phyloP scores from a whole-genome alignment of 2,329 filamentous ascomycete genomes.

The Verticillium isaacii region DNA sequence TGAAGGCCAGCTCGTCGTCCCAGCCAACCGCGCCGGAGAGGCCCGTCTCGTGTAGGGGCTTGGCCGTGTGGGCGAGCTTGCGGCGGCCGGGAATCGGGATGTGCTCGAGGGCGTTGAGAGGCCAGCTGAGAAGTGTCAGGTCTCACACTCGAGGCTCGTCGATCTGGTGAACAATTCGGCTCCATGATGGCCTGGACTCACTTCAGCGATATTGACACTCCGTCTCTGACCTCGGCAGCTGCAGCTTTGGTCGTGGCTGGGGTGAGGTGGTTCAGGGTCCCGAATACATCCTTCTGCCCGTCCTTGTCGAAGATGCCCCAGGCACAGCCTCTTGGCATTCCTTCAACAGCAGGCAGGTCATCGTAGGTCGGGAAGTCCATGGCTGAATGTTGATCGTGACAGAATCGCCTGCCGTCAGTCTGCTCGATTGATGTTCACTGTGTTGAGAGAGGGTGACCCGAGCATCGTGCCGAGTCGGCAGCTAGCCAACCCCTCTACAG shows the following conservation, averaged over 20 bases:
- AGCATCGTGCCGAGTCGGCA: too few relatives aligned
- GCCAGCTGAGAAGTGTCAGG: constrained; percentile 26
- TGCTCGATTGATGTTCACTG: too few relatives aligned
- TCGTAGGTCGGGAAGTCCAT: constrained; percentile 37
- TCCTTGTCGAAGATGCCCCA: constrained; percentile 50
- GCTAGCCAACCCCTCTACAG: too few relatives aligned
- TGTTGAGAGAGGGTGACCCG: too few relatives aligned
- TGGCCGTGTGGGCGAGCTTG: constrained; percentile 27
- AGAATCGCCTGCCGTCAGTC: too few relatives aligned
- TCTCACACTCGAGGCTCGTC: neutral
- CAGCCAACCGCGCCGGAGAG: constrained; percentile 24
- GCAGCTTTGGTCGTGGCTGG: constrained; percentile 36
- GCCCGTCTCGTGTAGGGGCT: constrained; percentile 25
- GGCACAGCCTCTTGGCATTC: constrained; percentile 41
- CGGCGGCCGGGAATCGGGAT: constrained; percentile 29
- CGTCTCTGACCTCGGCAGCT: constrained; percentile 36
- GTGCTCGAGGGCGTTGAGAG: constrained; percentile 33
- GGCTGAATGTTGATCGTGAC: too few relatives aligned
- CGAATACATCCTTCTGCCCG: constrained; percentile 42
- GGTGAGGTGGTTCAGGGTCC: constrained; percentile 49
- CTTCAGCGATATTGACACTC: constrained; percentile 50
- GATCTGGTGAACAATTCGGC: neutral
- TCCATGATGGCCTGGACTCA: constrained; percentile 17
- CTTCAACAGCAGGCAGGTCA: constrained; percentile 32
- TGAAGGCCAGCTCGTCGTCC: constrained; percentile 49